These are phyloP conservation scores for Fereydounia khargensis DNA, from an alignment of 1,284 basidiomycete species.

Conservation along the genomic window DNA sequence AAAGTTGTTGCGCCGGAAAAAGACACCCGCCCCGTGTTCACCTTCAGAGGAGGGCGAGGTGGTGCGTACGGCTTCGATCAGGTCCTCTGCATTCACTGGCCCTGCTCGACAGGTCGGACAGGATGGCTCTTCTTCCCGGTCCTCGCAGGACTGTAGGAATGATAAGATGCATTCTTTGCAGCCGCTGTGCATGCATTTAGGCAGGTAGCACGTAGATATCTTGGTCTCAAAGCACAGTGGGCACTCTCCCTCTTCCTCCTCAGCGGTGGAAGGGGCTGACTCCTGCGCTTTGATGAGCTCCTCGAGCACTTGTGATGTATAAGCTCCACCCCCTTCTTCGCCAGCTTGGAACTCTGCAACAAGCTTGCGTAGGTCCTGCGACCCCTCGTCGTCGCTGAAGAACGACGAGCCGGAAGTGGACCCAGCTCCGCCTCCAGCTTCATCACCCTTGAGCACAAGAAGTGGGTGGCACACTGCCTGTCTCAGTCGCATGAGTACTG, in stretches of 20 bases:
- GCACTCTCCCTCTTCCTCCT: constrained; percentile 43
- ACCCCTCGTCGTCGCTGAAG: neutral
- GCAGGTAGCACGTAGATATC: constrained; percentile 48
- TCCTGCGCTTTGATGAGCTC: constrained; percentile 22
- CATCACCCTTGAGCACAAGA: constrained; percentile 52
- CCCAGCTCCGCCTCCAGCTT: constrained; percentile 3
- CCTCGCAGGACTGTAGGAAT: constrained; percentile 67
- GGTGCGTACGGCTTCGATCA: constrained; percentile 62
- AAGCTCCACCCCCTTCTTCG: constrained; percentile 4
- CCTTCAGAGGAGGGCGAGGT: constrained; percentile 43
- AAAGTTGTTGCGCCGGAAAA: constrained; percentile 76
- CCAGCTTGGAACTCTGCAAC: constrained; percentile 34
- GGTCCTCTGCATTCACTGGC: constrained; percentile 63
- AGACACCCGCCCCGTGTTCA: constrained; percentile 59
- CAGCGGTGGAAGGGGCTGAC: too few species aligned
- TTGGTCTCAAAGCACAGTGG: constrained; percentile 56
- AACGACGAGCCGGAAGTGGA: neutral
- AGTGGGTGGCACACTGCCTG: constrained; percentile 60
- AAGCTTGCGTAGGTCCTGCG: constrained; percentile 27
- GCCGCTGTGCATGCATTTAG: constrained; percentile 56
- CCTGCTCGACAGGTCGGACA: constrained; percentile 50
- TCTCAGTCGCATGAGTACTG: constrained; percentile 59
- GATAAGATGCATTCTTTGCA: constrained; percentile 80
- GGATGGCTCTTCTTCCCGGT: constrained; percentile 66
- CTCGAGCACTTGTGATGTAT: constrained; percentile 29